Percentiles rank a stretch among this genome's conserved stretches.
Conservation (phyloP, 768 basidiomycete genomes). For the Phylloporus sp. region DNA sequence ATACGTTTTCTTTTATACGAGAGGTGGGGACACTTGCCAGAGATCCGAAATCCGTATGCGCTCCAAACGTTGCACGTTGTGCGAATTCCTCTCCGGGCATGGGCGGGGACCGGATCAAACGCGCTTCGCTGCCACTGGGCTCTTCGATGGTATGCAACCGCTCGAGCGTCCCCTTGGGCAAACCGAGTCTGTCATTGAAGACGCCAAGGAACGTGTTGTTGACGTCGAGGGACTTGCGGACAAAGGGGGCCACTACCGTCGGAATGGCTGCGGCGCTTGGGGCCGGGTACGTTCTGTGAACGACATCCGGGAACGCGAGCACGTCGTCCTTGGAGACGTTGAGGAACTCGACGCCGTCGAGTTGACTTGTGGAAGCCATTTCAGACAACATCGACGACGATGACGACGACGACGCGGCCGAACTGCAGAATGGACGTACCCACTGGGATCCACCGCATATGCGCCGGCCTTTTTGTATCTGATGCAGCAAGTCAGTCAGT, state of each 20-base stretch:
- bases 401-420: not conserved
- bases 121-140: conserved; percentile 52
- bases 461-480: conserved; percentile 61
- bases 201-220: conserved; percentile 48
- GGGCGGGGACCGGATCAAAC: conserved; percentile 48
- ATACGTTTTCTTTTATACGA: no score
- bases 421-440: conserved; percentile 24
- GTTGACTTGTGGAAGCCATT: not conserved
- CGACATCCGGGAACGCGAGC: conserved; percentile 49
- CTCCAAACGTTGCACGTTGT: no score
- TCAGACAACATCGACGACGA: no score
- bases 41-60: no score
- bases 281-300: conserved; percentile 52
- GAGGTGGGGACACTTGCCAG: no score
- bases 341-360: conserved; percentile 59
- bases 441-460: conserved; percentile 56
- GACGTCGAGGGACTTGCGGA: conserved; percentile 52
- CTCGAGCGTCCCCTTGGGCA: conserved; percentile 46
- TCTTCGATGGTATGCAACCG: conserved; percentile 41
- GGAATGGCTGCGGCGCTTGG: conserved; percentile 49
- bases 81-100: conserved; percentile 27
- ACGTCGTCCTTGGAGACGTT: conserved; percentile 69
- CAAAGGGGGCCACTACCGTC: conserved; percentile 46
- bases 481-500: not conserved
- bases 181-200: conserved; percentile 53